Evolutionary conservation across 805 yeast genomes (phyloP).

Genomic region (Spathaspora gorwiae): DNA sequence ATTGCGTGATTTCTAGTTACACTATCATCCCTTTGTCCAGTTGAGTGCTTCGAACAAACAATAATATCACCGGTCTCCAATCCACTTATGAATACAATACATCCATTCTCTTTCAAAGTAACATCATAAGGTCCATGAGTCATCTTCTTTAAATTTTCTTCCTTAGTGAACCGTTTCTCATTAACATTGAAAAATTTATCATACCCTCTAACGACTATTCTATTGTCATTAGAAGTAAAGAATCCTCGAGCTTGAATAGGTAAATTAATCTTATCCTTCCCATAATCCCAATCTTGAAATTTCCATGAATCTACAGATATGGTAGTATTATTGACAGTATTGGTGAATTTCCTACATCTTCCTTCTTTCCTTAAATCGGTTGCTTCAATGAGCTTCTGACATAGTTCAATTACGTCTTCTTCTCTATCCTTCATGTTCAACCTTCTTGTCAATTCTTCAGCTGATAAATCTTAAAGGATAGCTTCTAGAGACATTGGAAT

Average conservation of each 20-base stretch:
- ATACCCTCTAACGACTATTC: slow-evolving; percentile 78
- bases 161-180: slow-evolving; percentile 55
- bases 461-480: no score
- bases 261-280: slow-evolving; percentile 45
- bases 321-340: slow-evolving; percentile 5
- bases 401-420: slow-evolving; percentile 15
- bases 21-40: slow-evolving; percentile 57
- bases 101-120: slow-evolving; percentile 89
- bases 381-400: slow-evolving; percentile 15
- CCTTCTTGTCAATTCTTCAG: no score
- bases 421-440: slow-evolving; percentile 2
- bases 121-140: slow-evolving; percentile 77
- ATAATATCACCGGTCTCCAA: slow-evolving; percentile 68
- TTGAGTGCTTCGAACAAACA: slow-evolving; percentile 88
- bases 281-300: slow-evolving; percentile 87
- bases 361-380: slow-evolving; percentile 17
- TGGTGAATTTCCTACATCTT: slow-evolving; percentile 13
- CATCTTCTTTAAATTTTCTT: slow-evolving; percentile 35
- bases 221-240: slow-evolving; percentile 47
- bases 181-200: slow-evolving; percentile 86
- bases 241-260: slow-evolving; percentile 84
- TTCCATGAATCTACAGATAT: slow-evolving; percentile 52
- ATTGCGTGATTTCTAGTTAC: slow-evolving; percentile 63
- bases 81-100: slow-evolving; percentile 81
- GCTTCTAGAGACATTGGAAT: no score